These are phyloP conservation scores for Aphanoascus verrucosus DNA, from an alignment of 2,329 filamentous ascomycete genomes.

Conservation along the genomic window DNA sequence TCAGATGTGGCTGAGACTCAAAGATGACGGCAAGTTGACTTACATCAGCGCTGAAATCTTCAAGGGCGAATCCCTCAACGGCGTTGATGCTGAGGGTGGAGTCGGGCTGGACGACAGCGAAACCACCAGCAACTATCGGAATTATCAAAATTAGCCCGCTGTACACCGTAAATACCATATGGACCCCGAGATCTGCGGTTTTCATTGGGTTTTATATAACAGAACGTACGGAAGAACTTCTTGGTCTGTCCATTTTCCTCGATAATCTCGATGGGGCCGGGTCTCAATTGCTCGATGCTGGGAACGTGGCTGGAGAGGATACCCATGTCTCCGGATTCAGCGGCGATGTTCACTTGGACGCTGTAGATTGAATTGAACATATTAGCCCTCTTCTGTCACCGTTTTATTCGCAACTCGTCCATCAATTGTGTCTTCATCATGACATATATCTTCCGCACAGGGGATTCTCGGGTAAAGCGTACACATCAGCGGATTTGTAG, in stretches of 20 bases:
- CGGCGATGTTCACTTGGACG: constrained; percentile 97
- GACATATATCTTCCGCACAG: background rate
- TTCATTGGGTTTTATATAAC: background rate
- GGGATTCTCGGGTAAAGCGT: constrained; percentile 31
- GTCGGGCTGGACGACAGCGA: constrained; percentile 92
- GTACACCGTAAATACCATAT: background rate
- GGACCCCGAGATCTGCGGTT: background rate
- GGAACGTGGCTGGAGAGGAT: constrained; percentile 98
- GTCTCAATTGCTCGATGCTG: constrained; percentile 97
- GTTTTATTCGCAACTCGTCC: constrained; percentile 3
- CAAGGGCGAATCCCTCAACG: constrained; percentile 84
- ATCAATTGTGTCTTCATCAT: background rate
- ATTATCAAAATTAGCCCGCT: background rate
- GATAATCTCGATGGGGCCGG: constrained; percentile 86
- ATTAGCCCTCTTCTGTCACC: constrained; percentile 27
- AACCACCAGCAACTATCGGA: constrained; percentile 79
- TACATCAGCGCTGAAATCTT: constrained; percentile 87
- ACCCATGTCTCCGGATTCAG: constrained; percentile 98
- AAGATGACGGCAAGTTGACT: constrained; percentile 15
- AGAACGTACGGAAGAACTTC: constrained; percentile 89
- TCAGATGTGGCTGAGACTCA: background rate
- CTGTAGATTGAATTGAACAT: constrained; percentile 43
- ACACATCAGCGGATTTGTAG: constrained; percentile 62
- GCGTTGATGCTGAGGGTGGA: constrained; percentile 96
- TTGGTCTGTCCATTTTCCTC: constrained; percentile 83